Percentiles rank a stretch among this genome's conserved stretches.
Conservation (phyloP, 805 yeast species). For the Tetrapisispora iriomotensis region DNA sequence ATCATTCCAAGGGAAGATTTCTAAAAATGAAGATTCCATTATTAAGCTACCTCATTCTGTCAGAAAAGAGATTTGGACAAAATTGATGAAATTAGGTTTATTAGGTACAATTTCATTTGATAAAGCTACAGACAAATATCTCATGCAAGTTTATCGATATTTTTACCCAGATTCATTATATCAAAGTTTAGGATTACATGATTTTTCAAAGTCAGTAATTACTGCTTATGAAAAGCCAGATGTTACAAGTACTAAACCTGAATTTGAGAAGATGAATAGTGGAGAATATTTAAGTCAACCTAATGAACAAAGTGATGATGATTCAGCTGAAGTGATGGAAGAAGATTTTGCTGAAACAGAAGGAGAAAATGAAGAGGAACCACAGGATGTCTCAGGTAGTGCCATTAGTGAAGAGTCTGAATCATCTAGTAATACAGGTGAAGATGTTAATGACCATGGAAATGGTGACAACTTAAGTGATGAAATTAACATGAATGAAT, state of each 20-base stretch:
- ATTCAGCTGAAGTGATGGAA: conserved; percentile 5
- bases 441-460: not conserved
- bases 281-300: conserved; percentile 2
- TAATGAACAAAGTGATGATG: conserved; percentile 4
- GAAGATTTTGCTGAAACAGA: conserved; percentile 1
- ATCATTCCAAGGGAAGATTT: not conserved
- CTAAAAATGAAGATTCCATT: not conserved
- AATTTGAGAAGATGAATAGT: not conserved
- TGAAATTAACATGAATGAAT: not conserved
- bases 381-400: not conserved
- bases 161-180: conserved; percentile 18
- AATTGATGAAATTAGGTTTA: conserved; percentile 24
- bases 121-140: conserved; percentile 22
- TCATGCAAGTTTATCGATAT: conserved; percentile 24
- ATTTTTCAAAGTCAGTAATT: not conserved
- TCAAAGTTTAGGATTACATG: not conserved
- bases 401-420: conserved; percentile 2
- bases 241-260: not conserved
- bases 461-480: not conserved
- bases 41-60: not conserved
- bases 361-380: not conserved
- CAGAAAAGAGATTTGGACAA: conserved; percentile 27
- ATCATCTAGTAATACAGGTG: not conserved
- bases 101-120: conserved; percentile 27
- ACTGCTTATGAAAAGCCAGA: not conserved